Evolutionary conservation across 176 grass and related monocot species (phyloP), one percentile per base, ranked within the genome.

Genomic region (Avena atlantica): DNA sequence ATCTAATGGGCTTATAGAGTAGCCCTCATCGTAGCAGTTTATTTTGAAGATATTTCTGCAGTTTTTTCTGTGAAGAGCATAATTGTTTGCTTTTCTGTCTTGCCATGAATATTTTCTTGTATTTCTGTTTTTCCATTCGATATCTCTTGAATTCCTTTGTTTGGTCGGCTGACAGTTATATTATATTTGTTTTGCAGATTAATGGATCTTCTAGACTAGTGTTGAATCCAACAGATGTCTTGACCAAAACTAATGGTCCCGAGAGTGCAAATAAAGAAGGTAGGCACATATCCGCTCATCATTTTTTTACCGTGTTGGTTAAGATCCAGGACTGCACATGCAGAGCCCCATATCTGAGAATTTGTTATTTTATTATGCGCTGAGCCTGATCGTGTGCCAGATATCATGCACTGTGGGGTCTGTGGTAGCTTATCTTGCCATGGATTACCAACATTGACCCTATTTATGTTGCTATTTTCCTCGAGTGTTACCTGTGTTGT

Each of bases 211-310:
- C 60, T 27, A 77, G 87, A 71, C 45, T 70, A 29, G 59, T 63
- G 45, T 37, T 51, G 76, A 95, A 91, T 60, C 86, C 90, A 76
- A 92, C 93, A 70, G 90, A 92, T 85, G 87, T 83, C 29, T 89
- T 92, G 58, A 92, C 84, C 72, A 92, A 90, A 81, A 20, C 53
- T 60, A 86, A 78, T 67, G 73, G 42, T 57, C 31, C 80, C 21
- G 82, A 89, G 57, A 75, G 53, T 83, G 52, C 65, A 48, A 91
- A 82, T 29, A 86, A 84, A 91, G 70, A 86, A 95, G 90, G 93
- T 95, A 80, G n/a, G 4, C 55, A 72, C 64, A 47, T 23, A 50
- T 5, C 4, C 13, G 19, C 24, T 58, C 34, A 59, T 68, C 14
- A 19, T 44, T 78, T 23, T 24, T 24, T 67, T 23, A 67, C 20